Percentiles rank a stretch among this genome's conserved stretches.
phyloP scores from a whole-genome alignment of 1,284 basidiomycete species.

The Marasmius oreades region DNA sequence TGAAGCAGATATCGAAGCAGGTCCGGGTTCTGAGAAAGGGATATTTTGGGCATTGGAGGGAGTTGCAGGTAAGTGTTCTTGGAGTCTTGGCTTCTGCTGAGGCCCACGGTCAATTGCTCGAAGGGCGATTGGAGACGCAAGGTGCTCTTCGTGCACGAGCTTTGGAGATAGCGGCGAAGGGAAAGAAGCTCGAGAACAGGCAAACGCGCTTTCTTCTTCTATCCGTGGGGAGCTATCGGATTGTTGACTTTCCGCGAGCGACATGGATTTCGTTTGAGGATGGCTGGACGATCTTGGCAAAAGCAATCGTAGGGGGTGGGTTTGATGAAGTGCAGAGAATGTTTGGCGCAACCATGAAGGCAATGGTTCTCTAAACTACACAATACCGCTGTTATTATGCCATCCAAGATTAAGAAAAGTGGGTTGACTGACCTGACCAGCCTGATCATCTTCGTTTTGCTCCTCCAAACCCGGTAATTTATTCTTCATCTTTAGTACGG shows the following conservation, averaged over 20 bases:
- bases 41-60: not conserved
- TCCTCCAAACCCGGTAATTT: not conserved
- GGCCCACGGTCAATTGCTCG: not conserved
- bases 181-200: constrained; percentile 1
- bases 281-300: constrained; percentile 21
- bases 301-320: constrained; percentile 36
- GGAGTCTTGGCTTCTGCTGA: not conserved
- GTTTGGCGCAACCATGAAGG: constrained; percentile 30
- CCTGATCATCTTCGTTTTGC: constrained; percentile 8
- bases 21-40: constrained; percentile 25
- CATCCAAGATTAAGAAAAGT: not conserved
- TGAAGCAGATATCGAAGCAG: constrained; percentile 12
- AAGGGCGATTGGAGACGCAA: not conserved
- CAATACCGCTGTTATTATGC: not conserved
- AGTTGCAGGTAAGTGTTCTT: not conserved
- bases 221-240: not conserved
- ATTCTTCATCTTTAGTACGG: constrained; percentile 39
- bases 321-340: constrained; percentile 29
- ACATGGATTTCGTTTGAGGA: not conserved
- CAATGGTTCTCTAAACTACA: constrained; percentile 10
- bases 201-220: constrained; percentile 8
- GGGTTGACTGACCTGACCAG: constrained; percentile 3
- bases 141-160: not conserved
- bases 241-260: not conserved
- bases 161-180: not conserved